Conservation (phyloP, 169 alveolate genomes). For the Eimeria maxima region DNA sequence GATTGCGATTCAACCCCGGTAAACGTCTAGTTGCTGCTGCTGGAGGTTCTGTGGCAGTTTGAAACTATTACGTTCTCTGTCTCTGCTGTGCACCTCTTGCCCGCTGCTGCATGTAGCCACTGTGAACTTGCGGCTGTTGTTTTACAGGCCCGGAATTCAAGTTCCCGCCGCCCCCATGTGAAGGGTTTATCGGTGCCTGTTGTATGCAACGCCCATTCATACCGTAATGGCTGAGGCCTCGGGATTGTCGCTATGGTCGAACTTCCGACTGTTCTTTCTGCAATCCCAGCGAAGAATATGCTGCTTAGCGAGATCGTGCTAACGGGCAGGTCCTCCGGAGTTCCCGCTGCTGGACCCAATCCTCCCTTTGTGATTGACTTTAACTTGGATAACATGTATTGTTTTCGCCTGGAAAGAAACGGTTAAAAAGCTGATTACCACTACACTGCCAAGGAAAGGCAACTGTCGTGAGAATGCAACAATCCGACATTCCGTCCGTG, state of each 20-base stretch:
- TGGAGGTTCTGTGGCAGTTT: not conserved
- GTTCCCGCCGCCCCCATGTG: conserved; percentile 64
- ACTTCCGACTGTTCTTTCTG: not conserved
- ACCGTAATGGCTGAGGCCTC: conserved; percentile 1
- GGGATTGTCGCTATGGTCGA: not conserved
- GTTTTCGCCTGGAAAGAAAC: no score
- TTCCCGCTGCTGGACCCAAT: not conserved
- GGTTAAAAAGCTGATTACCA: not conserved
- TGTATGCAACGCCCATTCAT: conserved; percentile 80
- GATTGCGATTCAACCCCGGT: conserved; percentile 88
- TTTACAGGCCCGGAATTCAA: conserved; percentile 74
- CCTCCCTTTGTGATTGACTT: no score
- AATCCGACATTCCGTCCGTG: not conserved
- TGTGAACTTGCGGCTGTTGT: not conserved
- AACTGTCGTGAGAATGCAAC: not conserved
- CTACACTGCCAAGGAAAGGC: not conserved
- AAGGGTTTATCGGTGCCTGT: conserved; percentile 59
- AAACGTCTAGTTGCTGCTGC: conserved; percentile 16
- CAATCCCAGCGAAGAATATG: not conserved
- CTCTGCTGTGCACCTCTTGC: not conserved
- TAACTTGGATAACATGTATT: no score
- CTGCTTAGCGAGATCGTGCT: not conserved
- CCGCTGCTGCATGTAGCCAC: not conserved
- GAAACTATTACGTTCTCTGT: not conserved
- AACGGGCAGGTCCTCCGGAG: not conserved